A percentile compares a stretch with the other conserved stretches of the same genome.
Evolutionary conservation across 208 protist genomes (phyloP).

Genomic region (Zelonia costaricensis): DNA sequence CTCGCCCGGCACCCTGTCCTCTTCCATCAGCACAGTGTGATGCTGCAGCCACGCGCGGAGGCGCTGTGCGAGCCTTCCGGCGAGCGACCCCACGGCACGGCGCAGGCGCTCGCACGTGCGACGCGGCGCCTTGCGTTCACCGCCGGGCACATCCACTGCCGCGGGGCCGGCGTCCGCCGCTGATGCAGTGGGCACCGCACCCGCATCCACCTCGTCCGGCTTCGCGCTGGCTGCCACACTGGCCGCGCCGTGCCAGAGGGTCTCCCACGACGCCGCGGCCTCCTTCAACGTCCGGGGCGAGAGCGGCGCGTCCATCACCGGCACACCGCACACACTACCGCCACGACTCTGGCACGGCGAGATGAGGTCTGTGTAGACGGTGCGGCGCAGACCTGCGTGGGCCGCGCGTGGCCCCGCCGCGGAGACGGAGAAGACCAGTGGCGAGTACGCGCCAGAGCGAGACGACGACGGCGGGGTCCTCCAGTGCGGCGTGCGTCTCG

Average conservation of each 20-base stretch:
- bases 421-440: conserved; percentile 6
- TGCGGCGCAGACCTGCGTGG: not conserved
- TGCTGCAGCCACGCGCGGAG: not conserved
- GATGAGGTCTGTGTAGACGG: not conserved
- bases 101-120: too few species aligned
- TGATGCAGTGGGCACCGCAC: not conserved
- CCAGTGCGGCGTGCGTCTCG: too few species aligned
- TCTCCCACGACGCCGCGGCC: too few species aligned
- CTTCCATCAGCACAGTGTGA: not conserved
- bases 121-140: too few species aligned
- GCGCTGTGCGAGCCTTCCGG: not conserved
- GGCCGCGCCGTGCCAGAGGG: too few species aligned
- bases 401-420: not conserved
- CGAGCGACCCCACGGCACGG: not conserved
- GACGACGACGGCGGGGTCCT: not conserved
- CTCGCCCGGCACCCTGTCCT: not conserved
- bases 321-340: not conserved
- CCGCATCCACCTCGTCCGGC: too few species aligned
- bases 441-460: not conserved
- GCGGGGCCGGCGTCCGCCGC: too few species aligned
- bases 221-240: too few species aligned
- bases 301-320: too few species aligned
- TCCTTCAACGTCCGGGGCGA: too few species aligned
- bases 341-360: not conserved
- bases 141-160: too few species aligned